phyloP scores from a whole-genome alignment of 1,139 yeast species.

The Suhomyces yuchorum region DNA sequence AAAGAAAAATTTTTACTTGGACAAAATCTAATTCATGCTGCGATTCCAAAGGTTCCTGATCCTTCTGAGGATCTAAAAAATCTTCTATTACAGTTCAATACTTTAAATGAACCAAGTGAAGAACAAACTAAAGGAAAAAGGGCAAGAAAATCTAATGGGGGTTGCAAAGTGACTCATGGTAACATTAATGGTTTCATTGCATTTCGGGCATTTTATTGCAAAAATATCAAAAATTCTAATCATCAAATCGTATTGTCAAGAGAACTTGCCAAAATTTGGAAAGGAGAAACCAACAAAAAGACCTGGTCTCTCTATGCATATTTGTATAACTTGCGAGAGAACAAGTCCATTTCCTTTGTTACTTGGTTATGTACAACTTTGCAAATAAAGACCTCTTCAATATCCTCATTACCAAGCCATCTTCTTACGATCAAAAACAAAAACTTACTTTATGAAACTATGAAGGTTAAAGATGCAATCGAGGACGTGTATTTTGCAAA shows the following conservation, averaged over 20 bases:
- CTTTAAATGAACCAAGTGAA: constrained; percentile 1
- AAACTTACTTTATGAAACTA: neutral
- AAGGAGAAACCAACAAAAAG: constrained; percentile 25
- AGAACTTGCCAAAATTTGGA: constrained; percentile 33
- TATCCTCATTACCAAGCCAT: neutral
- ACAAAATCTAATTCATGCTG: neutral
- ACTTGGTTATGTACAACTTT: constrained; percentile 21
- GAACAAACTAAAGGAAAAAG: no score
- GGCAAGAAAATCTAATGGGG: no score
- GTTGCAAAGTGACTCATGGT: no score
- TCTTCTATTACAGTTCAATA: constrained; percentile 6
- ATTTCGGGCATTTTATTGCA: constrained; percentile 37
- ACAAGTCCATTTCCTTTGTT: constrained; percentile 20
- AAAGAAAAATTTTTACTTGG: neutral
- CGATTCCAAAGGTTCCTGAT: constrained; percentile 9
- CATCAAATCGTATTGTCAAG: constrained; percentile 28
- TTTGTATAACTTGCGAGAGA: constrained; percentile 25
- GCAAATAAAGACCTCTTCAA: neutral
- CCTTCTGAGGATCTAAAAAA: constrained; percentile 4
- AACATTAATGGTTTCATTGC: constrained; percentile 40
- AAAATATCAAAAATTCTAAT: constrained; percentile 24
- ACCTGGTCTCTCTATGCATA: constrained; percentile 36
- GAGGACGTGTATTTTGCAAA: constrained; percentile 11
- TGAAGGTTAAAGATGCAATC: neutral
- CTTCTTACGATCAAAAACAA: neutral